Conservation (phyloP, 2,329 filamentous ascomycete genomes). For the Hymenoscyphus infarciens region DNA sequence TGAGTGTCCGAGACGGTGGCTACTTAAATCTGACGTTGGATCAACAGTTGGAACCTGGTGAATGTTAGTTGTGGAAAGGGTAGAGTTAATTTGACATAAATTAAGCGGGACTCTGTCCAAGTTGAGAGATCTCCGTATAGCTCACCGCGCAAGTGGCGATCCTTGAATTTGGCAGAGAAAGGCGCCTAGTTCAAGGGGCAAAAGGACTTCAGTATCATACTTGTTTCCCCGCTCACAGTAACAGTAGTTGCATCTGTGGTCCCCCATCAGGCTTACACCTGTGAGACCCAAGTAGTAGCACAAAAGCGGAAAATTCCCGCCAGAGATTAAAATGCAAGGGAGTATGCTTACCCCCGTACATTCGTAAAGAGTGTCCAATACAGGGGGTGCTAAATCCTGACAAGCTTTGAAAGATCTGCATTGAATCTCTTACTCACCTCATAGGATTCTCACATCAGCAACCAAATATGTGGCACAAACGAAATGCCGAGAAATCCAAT, state of each 20-base stretch:
- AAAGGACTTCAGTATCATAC: neutral
- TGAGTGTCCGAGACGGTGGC: neutral
- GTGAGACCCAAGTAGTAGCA: neutral
- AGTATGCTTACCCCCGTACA: neutral
- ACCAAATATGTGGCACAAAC: neutral
- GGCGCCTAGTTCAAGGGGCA: neutral
- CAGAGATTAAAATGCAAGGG: too few relatives aligned
- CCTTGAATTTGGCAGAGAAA: neutral
- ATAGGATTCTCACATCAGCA: neutral
- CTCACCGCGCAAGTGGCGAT: neutral
- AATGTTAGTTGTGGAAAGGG: neutral
- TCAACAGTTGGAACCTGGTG: neutral
- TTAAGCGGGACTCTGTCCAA: neutral
- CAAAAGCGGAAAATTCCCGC: neutral
- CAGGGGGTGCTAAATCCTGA: neutral
- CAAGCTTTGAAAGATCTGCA: neutral
- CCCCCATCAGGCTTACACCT: neutral
- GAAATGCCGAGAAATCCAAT: neutral
- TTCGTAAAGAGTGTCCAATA: neutral
- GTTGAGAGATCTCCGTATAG: neutral
- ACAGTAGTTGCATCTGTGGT: neutral
- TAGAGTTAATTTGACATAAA: neutral
- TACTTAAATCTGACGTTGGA: neutral
- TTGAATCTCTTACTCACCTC: too few relatives aligned
- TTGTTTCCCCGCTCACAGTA: neutral